These are phyloP conservation scores for Venturia effusa DNA, from an alignment of 2,329 filamentous ascomycete genomes.

Conservation along the genomic window DNA sequence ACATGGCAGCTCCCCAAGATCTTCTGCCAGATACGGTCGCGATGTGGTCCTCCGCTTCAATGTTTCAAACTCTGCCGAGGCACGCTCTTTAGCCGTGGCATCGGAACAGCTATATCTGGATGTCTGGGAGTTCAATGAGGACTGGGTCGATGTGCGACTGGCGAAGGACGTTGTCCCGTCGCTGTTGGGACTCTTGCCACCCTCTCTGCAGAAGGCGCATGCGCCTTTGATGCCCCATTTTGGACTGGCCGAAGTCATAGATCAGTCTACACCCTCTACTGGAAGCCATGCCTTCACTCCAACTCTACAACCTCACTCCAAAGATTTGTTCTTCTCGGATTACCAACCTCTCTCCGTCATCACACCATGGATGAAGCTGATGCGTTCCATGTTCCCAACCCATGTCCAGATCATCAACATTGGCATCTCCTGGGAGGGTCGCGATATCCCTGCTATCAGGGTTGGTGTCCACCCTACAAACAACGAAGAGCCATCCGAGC, in stretches of 20 bases:
- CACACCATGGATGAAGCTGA: conserved; percentile 80
- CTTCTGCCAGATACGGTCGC: conserved; percentile 1
- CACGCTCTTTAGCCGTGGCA: conserved; percentile 60
- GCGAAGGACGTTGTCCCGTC: conserved; percentile 64
- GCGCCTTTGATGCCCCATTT: conserved; percentile 65
- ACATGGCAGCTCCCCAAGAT: not conserved
- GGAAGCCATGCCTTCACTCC: conserved; percentile 19
- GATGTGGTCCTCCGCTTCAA: conserved; percentile 76
- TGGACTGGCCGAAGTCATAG: conserved; percentile 57
- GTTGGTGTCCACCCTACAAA: conserved; percentile 53
- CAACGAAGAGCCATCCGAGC: conserved; percentile 24
- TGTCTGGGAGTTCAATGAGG: conserved; percentile 73
- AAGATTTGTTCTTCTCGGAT: conserved; percentile 80
- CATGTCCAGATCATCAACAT: conserved; percentile 64
- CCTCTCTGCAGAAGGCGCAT: conserved; percentile 60
- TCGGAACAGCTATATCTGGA: conserved; percentile 70
- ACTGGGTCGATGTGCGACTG: conserved; percentile 77
- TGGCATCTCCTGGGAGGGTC: conserved; percentile 78
- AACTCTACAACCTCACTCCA: conserved; percentile 28
- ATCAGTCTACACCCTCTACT: conserved; percentile 16
- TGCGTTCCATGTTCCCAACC: conserved; percentile 81
- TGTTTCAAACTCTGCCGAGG: conserved; percentile 57
- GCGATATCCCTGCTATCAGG: conserved; percentile 72
- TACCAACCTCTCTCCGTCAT: conserved; percentile 85
- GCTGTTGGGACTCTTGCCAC: conserved; percentile 66